Base-by-base conservation (phyloP, 2,329 filamentous ascomycete species). In the Ophiostoma populinum region DNA sequence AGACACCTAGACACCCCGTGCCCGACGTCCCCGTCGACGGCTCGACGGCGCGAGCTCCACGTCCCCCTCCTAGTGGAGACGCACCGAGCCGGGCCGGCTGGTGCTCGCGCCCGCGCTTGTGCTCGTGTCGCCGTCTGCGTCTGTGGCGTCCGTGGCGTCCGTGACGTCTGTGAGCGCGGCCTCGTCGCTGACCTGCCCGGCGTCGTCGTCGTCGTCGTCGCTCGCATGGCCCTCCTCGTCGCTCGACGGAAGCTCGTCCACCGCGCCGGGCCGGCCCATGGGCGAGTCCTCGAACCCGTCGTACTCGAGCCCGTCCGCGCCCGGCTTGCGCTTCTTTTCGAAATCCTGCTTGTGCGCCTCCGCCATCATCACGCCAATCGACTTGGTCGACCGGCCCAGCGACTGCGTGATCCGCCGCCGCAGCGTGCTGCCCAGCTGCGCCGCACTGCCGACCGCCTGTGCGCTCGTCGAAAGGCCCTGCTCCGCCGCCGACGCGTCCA, bases 261-360 rank as follows among this genome's bases (percentile, higher is more conserved):
- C 26, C 2, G 32, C 22, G 2, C 32, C 29, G 7, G 33, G 25
- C 13, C 11, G 34, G 26, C 35, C 35, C 16, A 35, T 37, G 15
- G 27, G 17, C 30, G 34, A 30, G 11, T n/a, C n/a, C n/a, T n/a
- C n/a, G n/a, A n/a, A n/a, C n/a, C n/a, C n/a, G n/a, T n/a, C n/a
- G n/a, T n/a, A n/a, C n/a, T n/a, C n/a, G n/a, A 18, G 13, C 6
- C n/a, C 31, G 9, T 21, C 40, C 2, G 15, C 20, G 6, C 21
- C 34, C n/a, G 55, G 55, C 45, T 51, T 56, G 42, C 71, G 67
- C 52, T 72, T 80, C 59, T 90, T 79, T 56, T 92, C 80, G 52
- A 94, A 95, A 56, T 95, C 87, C 52, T 92, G 79, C 41, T 71
- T 78, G 52, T 95, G 90, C 6, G 87, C 87, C 41, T 76, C 68